Percentiles rank a stretch among this genome's conserved stretches.
Evolutionary conservation across 2,329 filamentous ascomycete genomes (phyloP).

Genomic region (Amphichorda felina): DNA sequence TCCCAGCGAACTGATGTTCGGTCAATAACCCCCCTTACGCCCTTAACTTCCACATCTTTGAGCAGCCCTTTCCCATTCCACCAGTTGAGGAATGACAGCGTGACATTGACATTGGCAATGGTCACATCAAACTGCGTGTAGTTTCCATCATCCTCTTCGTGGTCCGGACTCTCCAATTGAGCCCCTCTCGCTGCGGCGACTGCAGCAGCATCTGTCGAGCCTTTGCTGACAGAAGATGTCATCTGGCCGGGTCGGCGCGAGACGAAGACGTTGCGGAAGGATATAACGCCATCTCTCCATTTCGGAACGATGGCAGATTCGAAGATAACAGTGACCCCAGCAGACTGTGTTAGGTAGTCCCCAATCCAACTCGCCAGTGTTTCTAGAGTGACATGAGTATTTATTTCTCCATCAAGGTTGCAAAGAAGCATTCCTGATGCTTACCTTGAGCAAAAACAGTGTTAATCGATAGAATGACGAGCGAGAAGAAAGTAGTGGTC

Average conservation of each 20-base stretch:
- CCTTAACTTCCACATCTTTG: constrained; percentile 86
- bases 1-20: constrained; percentile 68
- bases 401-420: neutral
- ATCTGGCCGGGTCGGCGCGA: constrained; percentile 79
- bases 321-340: constrained; percentile 87
- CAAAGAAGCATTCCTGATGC: constrained; percentile 8
- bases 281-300: constrained; percentile 91
- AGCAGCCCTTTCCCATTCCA: constrained; percentile 92
- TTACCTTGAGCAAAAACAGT: constrained; percentile 88
- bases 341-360: constrained; percentile 89
- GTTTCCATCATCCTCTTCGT: constrained; percentile 69
- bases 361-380: constrained; percentile 87
- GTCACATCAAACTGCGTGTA: constrained; percentile 97
- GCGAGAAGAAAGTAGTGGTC: constrained; percentile 92
- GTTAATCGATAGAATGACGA: constrained; percentile 84
- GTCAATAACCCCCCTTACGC: constrained; percentile 85
- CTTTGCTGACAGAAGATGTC: constrained; percentile 78
- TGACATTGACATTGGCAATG: constrained; percentile 91
- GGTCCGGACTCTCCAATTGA: constrained; percentile 15
- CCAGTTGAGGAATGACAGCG: constrained; percentile 96
- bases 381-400: constrained; percentile 40
- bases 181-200: constrained; percentile 64
- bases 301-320: constrained; percentile 95
- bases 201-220: constrained; percentile 77
- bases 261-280: constrained; percentile 92